Conservation (phyloP, 768 basidiomycete species). For the Podaxis sp. region DNA sequence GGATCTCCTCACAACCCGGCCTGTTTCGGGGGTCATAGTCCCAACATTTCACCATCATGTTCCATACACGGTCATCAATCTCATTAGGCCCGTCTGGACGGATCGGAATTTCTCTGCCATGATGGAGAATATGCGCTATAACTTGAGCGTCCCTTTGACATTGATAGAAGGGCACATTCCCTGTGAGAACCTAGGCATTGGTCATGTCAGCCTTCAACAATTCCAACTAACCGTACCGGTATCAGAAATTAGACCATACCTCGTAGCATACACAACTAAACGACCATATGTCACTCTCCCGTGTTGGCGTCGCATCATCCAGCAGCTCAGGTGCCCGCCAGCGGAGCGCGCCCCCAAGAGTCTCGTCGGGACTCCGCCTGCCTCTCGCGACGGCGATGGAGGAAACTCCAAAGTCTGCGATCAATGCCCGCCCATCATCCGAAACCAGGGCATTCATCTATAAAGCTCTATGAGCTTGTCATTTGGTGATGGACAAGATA, state of each 20-base stretch:
- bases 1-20: background rate
- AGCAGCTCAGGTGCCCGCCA: conserved; percentile 1
- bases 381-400: background rate
- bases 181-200: background rate
- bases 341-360: background rate
- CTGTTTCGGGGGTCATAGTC: background rate
- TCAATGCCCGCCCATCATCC: background rate
- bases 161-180: background rate
- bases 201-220: background rate
- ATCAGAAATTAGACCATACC: background rate
- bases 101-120: background rate
- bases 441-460: background rate
- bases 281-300: conserved; percentile 5
- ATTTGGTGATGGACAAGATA: background rate
- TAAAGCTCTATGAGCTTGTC: too few species aligned
- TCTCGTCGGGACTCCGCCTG: background rate
- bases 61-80: background rate
- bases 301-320: background rate
- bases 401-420: background rate
- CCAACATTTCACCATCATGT: background rate
- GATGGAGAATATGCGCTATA: background rate
- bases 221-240: background rate
- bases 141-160: background rate
- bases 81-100: background rate
- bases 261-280: conserved; percentile 5